phyloP scores from a whole-genome alignment of 2,329 filamentous ascomycete genomes.

The Lasiodiplodia theobromae region DNA sequence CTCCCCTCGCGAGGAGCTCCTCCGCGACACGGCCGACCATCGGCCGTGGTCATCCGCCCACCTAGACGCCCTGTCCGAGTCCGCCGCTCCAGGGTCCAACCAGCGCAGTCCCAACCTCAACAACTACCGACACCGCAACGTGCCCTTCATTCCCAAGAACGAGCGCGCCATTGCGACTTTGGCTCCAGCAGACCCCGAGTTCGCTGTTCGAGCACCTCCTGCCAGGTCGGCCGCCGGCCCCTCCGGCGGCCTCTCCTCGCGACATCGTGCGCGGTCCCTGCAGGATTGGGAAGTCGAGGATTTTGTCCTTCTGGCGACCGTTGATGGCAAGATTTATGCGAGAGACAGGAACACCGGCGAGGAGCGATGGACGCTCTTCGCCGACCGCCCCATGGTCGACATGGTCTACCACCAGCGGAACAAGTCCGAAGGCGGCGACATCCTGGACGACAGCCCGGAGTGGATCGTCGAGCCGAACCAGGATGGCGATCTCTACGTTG shows the following conservation, averaged over 20 bases:
- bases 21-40: constrained; percentile 38
- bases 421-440: constrained; percentile 31
- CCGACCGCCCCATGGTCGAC: constrained; percentile 87
- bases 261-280: constrained; percentile 91
- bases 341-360: constrained; percentile 86
- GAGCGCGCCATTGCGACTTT: constrained; percentile 93
- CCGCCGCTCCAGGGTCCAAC: constrained; percentile 4
- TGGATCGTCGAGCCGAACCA: constrained; percentile 95
- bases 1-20: constrained; percentile 40
- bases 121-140: constrained; percentile 28
- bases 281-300: constrained; percentile 99
- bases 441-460: constrained; percentile 79
- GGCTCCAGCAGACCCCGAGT: constrained; percentile 78
- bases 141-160: constrained; percentile 59
- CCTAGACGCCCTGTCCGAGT: constrained; percentile 26
- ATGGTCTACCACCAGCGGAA: constrained; percentile 76
- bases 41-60: constrained; percentile 30
- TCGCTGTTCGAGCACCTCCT: constrained; percentile 94
- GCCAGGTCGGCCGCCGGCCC: constrained; percentile 58
- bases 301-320: constrained; percentile 99
- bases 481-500: constrained; percentile 86
- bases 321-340: constrained; percentile 95
- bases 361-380: constrained; percentile 83
- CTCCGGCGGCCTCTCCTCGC: constrained; percentile 67
- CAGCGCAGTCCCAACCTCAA: constrained; percentile 29